phyloP scores from a whole-genome alignment of 1,284 basidiomycete genomes.

The Phlebopus sp. region DNA sequence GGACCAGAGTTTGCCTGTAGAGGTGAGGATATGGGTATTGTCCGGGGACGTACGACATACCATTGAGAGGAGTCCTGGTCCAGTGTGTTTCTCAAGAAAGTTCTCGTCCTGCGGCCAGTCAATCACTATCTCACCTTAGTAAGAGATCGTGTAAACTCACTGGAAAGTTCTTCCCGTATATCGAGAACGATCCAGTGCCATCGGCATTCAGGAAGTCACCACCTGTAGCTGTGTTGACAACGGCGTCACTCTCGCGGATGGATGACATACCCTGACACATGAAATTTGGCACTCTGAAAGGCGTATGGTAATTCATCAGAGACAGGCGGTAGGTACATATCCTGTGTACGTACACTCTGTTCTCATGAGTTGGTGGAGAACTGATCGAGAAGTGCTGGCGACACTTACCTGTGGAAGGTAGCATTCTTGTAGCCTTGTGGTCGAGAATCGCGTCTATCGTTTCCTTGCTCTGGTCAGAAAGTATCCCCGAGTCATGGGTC shows the following conservation, averaged over 20 bases:
- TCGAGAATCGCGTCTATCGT: constrained; percentile 70
- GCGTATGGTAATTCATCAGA: neutral
- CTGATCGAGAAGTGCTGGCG: neutral
- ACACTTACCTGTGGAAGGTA: constrained; percentile 82
- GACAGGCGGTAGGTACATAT: neutral
- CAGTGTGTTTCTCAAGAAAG: constrained; percentile 87
- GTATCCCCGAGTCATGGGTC: neutral
- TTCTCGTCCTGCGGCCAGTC: constrained; percentile 78
- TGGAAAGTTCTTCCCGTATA: constrained; percentile 92
- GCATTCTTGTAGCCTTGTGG: constrained; percentile 89
- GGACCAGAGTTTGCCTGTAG: constrained; percentile 87
- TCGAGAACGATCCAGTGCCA: constrained; percentile 91
- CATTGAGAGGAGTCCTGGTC: constrained; percentile 85
- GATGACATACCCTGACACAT: constrained; percentile 74
- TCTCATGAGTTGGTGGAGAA: constrained; percentile 1
- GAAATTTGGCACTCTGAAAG: constrained; percentile 66
- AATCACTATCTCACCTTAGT: neutral
- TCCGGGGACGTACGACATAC: constrained; percentile 37
- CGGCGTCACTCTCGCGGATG: constrained; percentile 1
- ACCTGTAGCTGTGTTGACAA: constrained; percentile 41
- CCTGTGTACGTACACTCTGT: constrained; percentile 66
- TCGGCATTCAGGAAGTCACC: constrained; percentile 89
- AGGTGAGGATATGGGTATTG: constrained; percentile 1
- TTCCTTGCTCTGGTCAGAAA: constrained; percentile 19
- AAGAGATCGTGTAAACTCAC: constrained; percentile 40